A percentile compares a stretch with the other conserved stretches of the same genome.
Conservation (phyloP, 1,139 yeast genomes). For the Zygosaccharomyces pseudobailii region DNA sequence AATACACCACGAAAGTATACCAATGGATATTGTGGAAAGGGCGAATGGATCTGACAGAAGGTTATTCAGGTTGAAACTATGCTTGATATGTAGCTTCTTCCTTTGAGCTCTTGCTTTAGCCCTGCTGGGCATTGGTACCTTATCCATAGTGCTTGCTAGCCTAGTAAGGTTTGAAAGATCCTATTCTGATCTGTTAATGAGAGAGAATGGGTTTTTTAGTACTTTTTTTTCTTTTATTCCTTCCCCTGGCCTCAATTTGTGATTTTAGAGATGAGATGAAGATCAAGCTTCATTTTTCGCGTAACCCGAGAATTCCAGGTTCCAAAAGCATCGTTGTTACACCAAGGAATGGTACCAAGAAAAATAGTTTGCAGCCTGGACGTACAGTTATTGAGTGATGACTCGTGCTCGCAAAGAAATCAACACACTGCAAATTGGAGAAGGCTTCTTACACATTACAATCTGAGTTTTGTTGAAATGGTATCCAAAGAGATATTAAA, state of each 20-base stretch:
- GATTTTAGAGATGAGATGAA: neutral
- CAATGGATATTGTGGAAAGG: conserved; percentile 57
- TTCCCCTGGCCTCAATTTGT: neutral
- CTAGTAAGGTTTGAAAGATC: neutral
- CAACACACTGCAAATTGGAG: too few species aligned
- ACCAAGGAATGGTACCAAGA: neutral
- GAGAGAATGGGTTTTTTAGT: neutral
- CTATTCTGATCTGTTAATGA: neutral
- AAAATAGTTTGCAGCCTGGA: neutral
- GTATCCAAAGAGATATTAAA: too few species aligned
- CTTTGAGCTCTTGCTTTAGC: conserved; percentile 25
- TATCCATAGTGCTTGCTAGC: neutral
- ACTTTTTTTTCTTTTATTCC: neutral
- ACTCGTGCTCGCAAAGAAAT: too few species aligned
- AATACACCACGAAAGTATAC: conserved; percentile 71
- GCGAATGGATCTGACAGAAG: conserved; percentile 69
- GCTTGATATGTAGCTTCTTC: conserved; percentile 20
- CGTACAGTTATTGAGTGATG: too few species aligned
- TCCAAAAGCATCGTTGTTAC: neutral
- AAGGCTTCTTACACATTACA: too few species aligned
- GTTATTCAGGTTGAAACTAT: conserved; percentile 42
- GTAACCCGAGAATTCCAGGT: conserved; percentile 5
- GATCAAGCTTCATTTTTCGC: conserved; percentile 8
- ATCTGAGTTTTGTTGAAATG: too few species aligned
- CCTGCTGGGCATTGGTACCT: conserved; percentile 19